Percentiles rank a stretch among this genome's conserved stretches.
These are phyloP conservation scores for Diaporthe destruens DNA, from an alignment of 2,329 filamentous ascomycete genomes.

Conservation along the genomic window DNA sequence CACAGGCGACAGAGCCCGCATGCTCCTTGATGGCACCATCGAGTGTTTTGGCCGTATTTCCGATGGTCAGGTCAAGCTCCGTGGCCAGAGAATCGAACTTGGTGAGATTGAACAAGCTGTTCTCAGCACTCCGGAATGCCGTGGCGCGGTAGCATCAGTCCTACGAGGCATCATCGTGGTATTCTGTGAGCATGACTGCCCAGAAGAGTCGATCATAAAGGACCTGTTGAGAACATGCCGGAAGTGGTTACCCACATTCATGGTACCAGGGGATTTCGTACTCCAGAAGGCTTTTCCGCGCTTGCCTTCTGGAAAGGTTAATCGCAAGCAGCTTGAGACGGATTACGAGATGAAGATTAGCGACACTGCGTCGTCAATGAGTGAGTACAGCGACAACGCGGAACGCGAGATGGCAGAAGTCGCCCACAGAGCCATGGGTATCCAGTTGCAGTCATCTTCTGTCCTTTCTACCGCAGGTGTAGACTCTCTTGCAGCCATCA, in stretches of 20 bases:
- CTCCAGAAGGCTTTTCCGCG: conserved; percentile 75
- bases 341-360: conserved; percentile 57
- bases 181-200: conserved; percentile 73
- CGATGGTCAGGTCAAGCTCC: conserved; percentile 86
- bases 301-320: conserved; percentile 86
- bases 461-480: conserved; percentile 52
- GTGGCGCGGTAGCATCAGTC: conserved; percentile 75
- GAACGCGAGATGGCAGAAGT: conserved; percentile 53
- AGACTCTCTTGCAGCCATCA: conserved; percentile 58
- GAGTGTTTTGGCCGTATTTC: conserved; percentile 86
- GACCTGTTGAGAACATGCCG: conserved; percentile 71
- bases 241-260: conserved; percentile 83
- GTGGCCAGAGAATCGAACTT: conserved; percentile 85
- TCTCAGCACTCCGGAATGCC: conserved; percentile 71
- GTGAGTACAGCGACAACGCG: conserved; percentile 46
- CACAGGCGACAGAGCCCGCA: conserved; percentile 85
- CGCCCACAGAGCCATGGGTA: conserved; percentile 47
- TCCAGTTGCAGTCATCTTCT: conserved; percentile 46
- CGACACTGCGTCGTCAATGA: conserved; percentile 14
- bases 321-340: conserved; percentile 73
- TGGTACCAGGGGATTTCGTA: conserved; percentile 83
- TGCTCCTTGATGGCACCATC: conserved; percentile 76
- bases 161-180: conserved; percentile 77
- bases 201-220: conserved; percentile 51
- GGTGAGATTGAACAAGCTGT: conserved; percentile 82